These are phyloP conservation scores for Seiridium cupressi DNA, from an alignment of 2,329 filamentous ascomycete genomes.

Conservation along the genomic window DNA sequence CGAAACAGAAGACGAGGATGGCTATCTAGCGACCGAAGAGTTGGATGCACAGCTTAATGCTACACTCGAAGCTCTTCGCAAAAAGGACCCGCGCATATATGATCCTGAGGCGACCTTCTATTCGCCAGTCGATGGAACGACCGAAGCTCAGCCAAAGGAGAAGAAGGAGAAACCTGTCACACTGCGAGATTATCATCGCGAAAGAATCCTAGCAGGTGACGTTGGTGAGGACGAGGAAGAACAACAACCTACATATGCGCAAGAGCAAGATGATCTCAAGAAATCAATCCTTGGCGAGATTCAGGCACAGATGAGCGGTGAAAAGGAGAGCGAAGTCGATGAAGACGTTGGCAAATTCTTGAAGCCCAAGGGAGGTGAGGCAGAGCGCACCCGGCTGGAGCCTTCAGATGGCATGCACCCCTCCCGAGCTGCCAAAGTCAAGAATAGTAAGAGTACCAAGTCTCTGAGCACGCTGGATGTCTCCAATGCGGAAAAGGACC, in stretches of 20 bases:
- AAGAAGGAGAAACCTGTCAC: conserved; percentile 83
- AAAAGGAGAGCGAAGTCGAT: conserved; percentile 41
- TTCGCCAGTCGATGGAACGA: conserved; percentile 50
- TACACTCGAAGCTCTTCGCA: conserved; percentile 82
- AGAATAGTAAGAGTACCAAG: conserved; percentile 32
- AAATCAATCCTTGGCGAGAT: conserved; percentile 77
- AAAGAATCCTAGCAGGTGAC: conserved; percentile 78
- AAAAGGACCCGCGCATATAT: conserved; percentile 90
- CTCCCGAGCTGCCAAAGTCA: conserved; percentile 47
- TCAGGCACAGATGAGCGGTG: conserved; percentile 58
- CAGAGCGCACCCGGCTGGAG: conserved; percentile 18
- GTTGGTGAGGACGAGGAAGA: conserved; percentile 58
- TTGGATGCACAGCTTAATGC: conserved; percentile 85
- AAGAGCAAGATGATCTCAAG: conserved; percentile 86
- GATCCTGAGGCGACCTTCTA: conserved; percentile 80
- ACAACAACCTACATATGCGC: conserved; percentile 68
- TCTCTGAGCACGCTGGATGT: conserved; percentile 51
- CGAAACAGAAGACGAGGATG: conserved; percentile 88
- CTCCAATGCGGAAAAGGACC: conserved; percentile 78
- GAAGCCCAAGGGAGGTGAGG: conserved; percentile 58
- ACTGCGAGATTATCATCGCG: conserved; percentile 85
- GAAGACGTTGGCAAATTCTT: conserved; percentile 70
- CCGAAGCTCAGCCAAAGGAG: conserved; percentile 31
- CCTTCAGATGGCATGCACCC: conserved; percentile 51
- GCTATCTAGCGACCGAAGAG: conserved; percentile 79